phyloP scores from a whole-genome alignment of 345 rosid genomes.

The Citrus medica region DNA sequence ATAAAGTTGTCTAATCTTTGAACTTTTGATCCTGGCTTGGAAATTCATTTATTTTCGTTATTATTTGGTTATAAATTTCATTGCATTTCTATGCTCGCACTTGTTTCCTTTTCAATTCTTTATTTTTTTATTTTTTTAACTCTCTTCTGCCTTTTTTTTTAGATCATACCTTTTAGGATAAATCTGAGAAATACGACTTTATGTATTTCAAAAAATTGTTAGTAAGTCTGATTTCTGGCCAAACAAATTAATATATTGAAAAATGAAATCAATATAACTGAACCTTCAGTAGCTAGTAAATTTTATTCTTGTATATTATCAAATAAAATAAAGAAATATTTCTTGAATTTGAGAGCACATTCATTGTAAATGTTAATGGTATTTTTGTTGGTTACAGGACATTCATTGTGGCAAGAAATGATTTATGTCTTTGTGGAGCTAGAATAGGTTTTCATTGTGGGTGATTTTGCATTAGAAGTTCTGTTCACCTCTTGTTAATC shows the following conservation, averaged over 20 bases:
- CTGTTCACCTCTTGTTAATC: background rate
- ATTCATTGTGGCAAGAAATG: background rate
- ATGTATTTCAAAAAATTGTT: background rate
- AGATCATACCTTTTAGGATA: background rate
- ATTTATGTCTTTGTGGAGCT: background rate
- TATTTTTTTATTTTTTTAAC: background rate
- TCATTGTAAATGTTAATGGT: background rate
- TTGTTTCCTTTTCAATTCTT: background rate
- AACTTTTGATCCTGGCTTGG: background rate
- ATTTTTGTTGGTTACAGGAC: background rate
- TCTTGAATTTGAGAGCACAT: background rate
- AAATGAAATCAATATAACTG: background rate
- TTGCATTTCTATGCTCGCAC: background rate
- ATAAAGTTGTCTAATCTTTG: background rate
- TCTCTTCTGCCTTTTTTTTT: background rate
- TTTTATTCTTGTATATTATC: background rate
- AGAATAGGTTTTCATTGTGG: background rate
- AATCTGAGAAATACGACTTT: background rate
- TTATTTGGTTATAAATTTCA: background rate
- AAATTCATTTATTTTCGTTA: background rate
- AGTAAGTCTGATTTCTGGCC: background rate
- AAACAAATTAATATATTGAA: background rate
- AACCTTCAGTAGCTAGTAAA: background rate
- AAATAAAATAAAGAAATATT: background rate
- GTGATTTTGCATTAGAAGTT: background rate